Evolutionary conservation across 208 protist species (phyloP), one percentile per base, ranked within the genome.

Genomic region (Wallacemonas sp.): DNA sequence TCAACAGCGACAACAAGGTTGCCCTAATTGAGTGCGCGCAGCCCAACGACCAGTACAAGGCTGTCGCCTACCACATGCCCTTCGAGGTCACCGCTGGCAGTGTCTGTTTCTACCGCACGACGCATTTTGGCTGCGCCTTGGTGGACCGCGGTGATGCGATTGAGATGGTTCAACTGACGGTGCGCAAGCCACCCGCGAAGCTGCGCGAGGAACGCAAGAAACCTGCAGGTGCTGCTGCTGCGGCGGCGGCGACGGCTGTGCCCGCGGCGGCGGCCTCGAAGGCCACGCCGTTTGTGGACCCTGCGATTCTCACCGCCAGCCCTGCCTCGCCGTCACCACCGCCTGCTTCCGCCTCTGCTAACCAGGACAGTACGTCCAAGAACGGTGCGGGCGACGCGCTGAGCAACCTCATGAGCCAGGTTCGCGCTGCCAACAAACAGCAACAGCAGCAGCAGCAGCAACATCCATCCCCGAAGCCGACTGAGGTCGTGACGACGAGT

Each of bases 41-140:
- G 72, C 39, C 36, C 28, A 34, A 45, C 63, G 51, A 56, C 49
- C 31, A 68, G 42, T 45, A 36, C 31, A 65, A 65, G 27, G 51
- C 77, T 2, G 77, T 72, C 11, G 60, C 78, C 38, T 94, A 84
- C 72, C 38, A 66, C 9, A 60, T 86, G 33, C 64, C 75, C 0
- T 64, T 61, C 42, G 62, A 75, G 34, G 67, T 79, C 1, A 38
- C 36, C 22, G 44, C 38, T 5, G 51, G 63, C 8, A 87, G 84
- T 19, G 73, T 91, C 21, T 88, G 88, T 67, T 94, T 90, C 62
- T 84, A 85, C 68, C 74, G 82, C 34, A 76, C 73, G 9, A 46
- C 60, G 8, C 62, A 61, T 68, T 84, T 79, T 45, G 75, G 68
- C 22, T 72, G 58, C 42, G 65, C 84, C 39, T 66, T 88, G 1